phyloP scores from a whole-genome alignment of 345 rosid species.

The Turnera subulata region DNA sequence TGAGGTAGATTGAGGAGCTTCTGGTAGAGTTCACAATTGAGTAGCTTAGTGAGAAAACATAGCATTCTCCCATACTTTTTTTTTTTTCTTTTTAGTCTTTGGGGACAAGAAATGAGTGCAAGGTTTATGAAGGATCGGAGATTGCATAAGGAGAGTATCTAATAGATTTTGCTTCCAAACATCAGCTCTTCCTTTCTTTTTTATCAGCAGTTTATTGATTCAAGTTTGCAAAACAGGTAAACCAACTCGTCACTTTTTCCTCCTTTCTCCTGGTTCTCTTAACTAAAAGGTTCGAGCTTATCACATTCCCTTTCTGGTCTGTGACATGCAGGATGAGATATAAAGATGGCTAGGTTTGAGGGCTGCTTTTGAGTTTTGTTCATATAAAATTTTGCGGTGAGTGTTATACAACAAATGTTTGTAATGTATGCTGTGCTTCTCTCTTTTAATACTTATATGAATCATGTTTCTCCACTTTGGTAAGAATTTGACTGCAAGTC shows the following conservation, averaged over 20 bases:
- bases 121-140: not conserved
- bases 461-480: not conserved
- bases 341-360: slow-evolving; percentile 19
- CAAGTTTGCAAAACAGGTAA: not conserved
- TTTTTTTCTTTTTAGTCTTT: too few relatives aligned
- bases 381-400: not conserved
- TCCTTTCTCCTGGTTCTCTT: too few relatives aligned
- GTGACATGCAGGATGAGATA: slow-evolving; percentile 23
- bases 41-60: not conserved
- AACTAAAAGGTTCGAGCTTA: too few relatives aligned
- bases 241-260: not conserved
- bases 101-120: slow-evolving; percentile 14
- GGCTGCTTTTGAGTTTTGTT: slow-evolving; percentile 24
- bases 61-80: slow-evolving; percentile 1
- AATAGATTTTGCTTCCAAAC: slow-evolving; percentile 5
- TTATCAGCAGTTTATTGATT: not conserved
- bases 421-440: not conserved
- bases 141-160: slow-evolving; percentile 6
- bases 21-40: too few relatives aligned
- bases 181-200: slow-evolving; percentile 11
- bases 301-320: not conserved
- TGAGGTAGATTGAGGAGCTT: slow-evolving; percentile 1
- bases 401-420: slow-evolving; percentile 10
- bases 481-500: too few relatives aligned
- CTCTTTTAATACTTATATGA: too few relatives aligned